Percentiles rank a stretch among this genome's conserved stretches.
Conservation (phyloP, 306 rosid genomes). For the Pterocarpus santalinus region DNA sequence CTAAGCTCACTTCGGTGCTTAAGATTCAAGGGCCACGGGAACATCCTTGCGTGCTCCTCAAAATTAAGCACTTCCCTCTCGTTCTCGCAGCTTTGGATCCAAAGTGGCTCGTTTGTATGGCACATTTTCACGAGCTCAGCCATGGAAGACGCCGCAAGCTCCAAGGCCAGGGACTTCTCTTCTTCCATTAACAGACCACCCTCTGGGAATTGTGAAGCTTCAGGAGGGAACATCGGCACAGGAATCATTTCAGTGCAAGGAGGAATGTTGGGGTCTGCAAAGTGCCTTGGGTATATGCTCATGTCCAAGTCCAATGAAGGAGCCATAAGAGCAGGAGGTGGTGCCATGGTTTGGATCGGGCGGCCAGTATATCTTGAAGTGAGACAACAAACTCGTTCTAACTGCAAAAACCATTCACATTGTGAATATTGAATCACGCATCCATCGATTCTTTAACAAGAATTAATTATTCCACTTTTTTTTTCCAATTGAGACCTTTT, state of each 20-base stretch:
- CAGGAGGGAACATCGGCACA: conserved; percentile 68
- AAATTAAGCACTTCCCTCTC: conserved; percentile 77
- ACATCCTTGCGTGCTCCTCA: conserved; percentile 76
- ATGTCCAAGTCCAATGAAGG: conserved; percentile 87
- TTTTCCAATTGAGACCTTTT: too few species aligned
- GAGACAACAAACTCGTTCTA: conserved; percentile 79
- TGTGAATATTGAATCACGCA: not conserved
- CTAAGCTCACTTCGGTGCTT: conserved; percentile 66
- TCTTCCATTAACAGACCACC: conserved; percentile 70
- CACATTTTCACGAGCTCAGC: conserved; percentile 82
- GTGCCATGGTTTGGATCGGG: conserved; percentile 59
- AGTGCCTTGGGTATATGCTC: conserved; percentile 84
- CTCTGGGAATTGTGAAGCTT: conserved; percentile 60
- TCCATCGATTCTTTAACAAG: not conserved
- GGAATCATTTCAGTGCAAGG: conserved; percentile 70
- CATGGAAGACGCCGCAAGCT: conserved; percentile 72
- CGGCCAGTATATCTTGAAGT: conserved; percentile 75
- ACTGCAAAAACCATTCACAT: conserved; percentile 51
- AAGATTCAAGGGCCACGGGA: conserved; percentile 68
- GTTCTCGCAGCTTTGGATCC: conserved; percentile 62
- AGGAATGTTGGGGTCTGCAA: conserved; percentile 56
- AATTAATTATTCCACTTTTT: too few species aligned
- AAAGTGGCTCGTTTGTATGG: conserved; percentile 67
- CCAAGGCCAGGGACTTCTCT: conserved; percentile 78
- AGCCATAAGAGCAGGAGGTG: conserved; percentile 54